These are phyloP conservation scores for Amaranthus palmeri DNA, from an alignment of 148 eudicot species.

Conservation along the genomic window DNA sequence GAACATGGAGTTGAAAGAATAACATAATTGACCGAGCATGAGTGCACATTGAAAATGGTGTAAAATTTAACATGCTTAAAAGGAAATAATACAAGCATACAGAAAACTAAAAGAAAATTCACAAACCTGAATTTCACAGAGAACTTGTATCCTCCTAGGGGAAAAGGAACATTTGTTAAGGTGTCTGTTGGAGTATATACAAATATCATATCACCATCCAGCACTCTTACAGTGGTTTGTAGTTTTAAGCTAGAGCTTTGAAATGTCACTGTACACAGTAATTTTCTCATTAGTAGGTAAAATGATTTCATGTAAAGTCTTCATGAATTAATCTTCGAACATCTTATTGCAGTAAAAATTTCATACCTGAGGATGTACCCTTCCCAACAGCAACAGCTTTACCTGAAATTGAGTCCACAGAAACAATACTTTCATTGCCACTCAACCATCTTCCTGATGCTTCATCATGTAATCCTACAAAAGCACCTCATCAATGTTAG, in stretches of 20 bases:
- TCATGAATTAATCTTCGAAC: not conserved
- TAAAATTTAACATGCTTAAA: not conserved
- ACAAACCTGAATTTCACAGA: slow-evolving; percentile 61
- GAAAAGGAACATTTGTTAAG: slow-evolving; percentile 58
- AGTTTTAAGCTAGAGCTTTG: slow-evolving; percentile 46
- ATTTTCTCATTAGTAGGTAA: not conserved
- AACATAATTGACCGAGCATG: not conserved
- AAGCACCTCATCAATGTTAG: slow-evolving; percentile 8
- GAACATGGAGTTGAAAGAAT: not conserved
- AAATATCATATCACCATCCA: slow-evolving; percentile 39
- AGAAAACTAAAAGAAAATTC: not conserved
- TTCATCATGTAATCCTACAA: slow-evolving; percentile 41
- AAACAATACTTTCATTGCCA: slow-evolving; percentile 53
- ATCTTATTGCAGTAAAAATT: not conserved
- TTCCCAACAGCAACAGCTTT: slow-evolving; percentile 67
- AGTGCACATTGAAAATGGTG: not conserved
- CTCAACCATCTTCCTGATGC: slow-evolving; percentile 62
- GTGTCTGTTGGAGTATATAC: slow-evolving; percentile 65
- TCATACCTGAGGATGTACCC: slow-evolving; percentile 54
- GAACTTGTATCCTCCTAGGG: slow-evolving; percentile 60
- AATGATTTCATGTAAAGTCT: not conserved
- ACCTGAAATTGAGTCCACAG: slow-evolving; percentile 56
- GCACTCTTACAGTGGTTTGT: slow-evolving; percentile 63
- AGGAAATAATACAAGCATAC: not conserved
- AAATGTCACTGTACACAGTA: slow-evolving; percentile 43